Base-by-base conservation (phyloP, 805 yeast genomes). In the Cyberlindnera misumaiensis region DNA sequence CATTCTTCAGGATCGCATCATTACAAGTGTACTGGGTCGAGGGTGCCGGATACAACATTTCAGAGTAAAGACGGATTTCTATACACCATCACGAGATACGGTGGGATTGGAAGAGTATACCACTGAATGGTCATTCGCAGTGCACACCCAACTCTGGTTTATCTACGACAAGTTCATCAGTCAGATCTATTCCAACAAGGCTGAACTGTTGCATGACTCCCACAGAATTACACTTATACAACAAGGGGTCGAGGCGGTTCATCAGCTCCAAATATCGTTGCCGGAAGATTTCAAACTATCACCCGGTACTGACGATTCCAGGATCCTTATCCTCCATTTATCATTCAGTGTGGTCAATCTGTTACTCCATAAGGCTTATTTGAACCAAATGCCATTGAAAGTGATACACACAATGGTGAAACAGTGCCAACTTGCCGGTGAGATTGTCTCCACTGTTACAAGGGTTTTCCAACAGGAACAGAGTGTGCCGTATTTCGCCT, bases 151-250 rank as follows among this genome's bases (percentile, higher is more conserved):
- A 24, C 32, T 60, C 25, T 60, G 64, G 64, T 59, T 53, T 35
- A 45, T 56, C 14, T 56, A 56, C 44, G 65, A 60, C 39, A 39
- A 57, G 22, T 50, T 47, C 14, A 46, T 59, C 26, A 51, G 58
- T 11, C 64, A 60, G 38, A 60, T 60, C 5, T 60, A 60, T 40
- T 60, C 65, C 1, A 57, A 53, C 41, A 57, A 56, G 34, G 62
- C 64, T 3, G 60, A 52, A 26, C 53, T 52, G 34, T 38, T 60
- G 27, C 65, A 60, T 40, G 47, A 46, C 17, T 60, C 65, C 1
- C 65, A 60, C 40, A 45, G 58, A n/a, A 27, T 48, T 30, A 49
- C 52, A 32, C 41, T 60, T 17, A 41, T 60, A 35, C 48, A 50
- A 16, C 58, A 60, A 40, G 64, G 63, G 0, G 46, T 54, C 25